phyloP scores from a whole-genome alignment of 495 filamentous ascomycete genomes.

The Darksidea phi region DNA sequence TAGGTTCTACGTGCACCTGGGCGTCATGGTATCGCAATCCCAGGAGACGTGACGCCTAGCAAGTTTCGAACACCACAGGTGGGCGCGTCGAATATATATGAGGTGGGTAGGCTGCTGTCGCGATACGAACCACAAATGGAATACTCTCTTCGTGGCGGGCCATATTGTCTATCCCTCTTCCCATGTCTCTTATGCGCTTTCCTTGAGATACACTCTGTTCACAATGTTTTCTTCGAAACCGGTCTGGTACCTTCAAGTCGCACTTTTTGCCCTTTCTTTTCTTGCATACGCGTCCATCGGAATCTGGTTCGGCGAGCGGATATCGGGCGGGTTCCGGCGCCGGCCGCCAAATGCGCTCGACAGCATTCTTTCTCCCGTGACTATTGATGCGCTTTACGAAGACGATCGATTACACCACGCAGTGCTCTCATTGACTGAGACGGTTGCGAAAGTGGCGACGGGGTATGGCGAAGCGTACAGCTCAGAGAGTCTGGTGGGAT shows the following conservation, averaged over 20 bases:
- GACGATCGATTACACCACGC: conserved; percentile 9
- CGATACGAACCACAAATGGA: background rate
- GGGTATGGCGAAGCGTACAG: background rate
- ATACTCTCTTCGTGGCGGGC: conserved; percentile 11
- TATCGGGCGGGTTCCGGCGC: background rate
- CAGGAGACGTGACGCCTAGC: conserved; percentile 21
- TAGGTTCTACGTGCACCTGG: too few relatives aligned
- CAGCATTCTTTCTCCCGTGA: conserved; percentile 8
- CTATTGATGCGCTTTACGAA: conserved; percentile 13
- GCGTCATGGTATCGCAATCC: too few relatives aligned
- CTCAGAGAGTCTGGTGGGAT: background rate
- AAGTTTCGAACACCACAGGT: conserved; percentile 3
- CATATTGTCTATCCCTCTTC: conserved; percentile 2
- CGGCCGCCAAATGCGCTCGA: background rate
- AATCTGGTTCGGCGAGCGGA: conserved; percentile 2
- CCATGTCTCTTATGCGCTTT: background rate
- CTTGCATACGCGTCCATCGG: background rate
- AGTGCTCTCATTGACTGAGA: conserved; percentile 6
- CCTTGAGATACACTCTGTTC: conserved; percentile 6
- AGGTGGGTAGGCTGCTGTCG: background rate
- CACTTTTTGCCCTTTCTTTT: conserved; percentile 5
- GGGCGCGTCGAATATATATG: background rate
- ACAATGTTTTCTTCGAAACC: conserved; percentile 18
- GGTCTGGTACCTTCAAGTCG: conserved; percentile 16
- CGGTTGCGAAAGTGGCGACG: conserved; percentile 2